Evolutionary conservation across 495 filamentous ascomycete species (phyloP).

Genomic region (Penicillium tannophilum): DNA sequence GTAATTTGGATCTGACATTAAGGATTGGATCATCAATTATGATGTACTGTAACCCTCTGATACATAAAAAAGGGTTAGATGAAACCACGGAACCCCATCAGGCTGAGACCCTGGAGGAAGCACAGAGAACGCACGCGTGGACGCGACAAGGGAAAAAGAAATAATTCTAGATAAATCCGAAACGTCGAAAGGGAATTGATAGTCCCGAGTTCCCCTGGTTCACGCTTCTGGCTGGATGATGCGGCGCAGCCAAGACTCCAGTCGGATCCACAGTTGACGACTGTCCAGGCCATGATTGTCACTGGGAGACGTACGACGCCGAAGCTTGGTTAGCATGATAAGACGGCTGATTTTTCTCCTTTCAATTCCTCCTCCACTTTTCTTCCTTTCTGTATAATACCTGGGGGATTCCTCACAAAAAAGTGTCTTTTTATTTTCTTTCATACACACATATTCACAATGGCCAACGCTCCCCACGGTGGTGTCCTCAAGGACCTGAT

Average conservation of each 20-base stretch:
- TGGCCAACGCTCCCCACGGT: conserved; percentile 89
- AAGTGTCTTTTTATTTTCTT: conserved; percentile 12
- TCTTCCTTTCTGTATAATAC: conserved; percentile 13
- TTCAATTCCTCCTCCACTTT: conserved; percentile 12
- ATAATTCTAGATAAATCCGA: conserved; percentile 13
- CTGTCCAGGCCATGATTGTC: conserved; percentile 14
- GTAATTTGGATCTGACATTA: too few relatives aligned
- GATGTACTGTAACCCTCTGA: neutral
- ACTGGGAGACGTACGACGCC: neutral
- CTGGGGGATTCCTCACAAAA: conserved; percentile 4
- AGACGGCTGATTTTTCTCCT: conserved; percentile 6
- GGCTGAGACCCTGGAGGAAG: neutral
- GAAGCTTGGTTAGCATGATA: conserved; percentile 7
- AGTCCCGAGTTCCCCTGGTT: conserved; percentile 13
- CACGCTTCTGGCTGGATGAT: conserved; percentile 11
- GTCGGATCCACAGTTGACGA: conserved; percentile 34
- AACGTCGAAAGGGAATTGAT: conserved; percentile 13
- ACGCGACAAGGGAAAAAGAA: neutral
- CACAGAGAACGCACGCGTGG: neutral
- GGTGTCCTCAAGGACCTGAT: conserved; percentile 96
- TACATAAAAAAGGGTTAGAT: neutral
- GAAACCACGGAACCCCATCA: neutral
- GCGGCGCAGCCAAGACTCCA: conserved; percentile 23
- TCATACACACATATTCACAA: conserved; percentile 31
- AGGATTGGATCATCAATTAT: too few relatives aligned